Base-by-base conservation (phyloP, 1,139 yeast species). In the Nakaseomyces kungkrabaensis region DNA sequence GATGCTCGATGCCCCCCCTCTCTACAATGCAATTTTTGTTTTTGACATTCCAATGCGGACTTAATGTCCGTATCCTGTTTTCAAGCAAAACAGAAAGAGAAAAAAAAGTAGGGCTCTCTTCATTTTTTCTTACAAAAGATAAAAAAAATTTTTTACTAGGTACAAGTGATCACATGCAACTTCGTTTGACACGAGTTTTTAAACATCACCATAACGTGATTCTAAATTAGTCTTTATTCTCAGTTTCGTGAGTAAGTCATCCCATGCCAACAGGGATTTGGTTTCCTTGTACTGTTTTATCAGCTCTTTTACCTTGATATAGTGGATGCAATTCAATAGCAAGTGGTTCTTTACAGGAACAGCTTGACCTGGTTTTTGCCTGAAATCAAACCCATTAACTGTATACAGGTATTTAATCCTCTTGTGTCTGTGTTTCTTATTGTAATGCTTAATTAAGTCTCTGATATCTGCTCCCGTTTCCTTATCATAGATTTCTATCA, bases 311-410 rank as follows among this genome's bases (percentile, higher is more conserved):
- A 57, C 37, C 36, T 22, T 48, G 2, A 36, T 7, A 37, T 27
- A 54, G 49, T 60, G 61, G 2, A 32, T 6, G 3, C 49, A 38
- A 41, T 45, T 52, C 6, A 61, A 48, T 45, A 62, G 37, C 2
- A 62, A 48, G 11, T 56, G 54, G 8, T 51, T 48, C 4, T 55
- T 52, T 3, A 52, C 48, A 1, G 65, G 63, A 4, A 59, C 50
- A 3, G 64, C 65, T 48, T 51, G 58, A 2, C 63, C 64, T 6
- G 59, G 58, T 37, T 50, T 57, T 37, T 54, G 52, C 42, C 50
- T 58, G 44, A 62, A 62, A 52, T 60, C 55, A 47, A 61, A 62
- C 2, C 65, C 65, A 36, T 58, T 55, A 3, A 62, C 62, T 3
- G 60, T 59, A 13, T 60, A 59, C 10, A 60, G 10, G 43, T 52